Conservation (phyloP, 345 rosid genomes). For the Geranium brycei region DNA sequence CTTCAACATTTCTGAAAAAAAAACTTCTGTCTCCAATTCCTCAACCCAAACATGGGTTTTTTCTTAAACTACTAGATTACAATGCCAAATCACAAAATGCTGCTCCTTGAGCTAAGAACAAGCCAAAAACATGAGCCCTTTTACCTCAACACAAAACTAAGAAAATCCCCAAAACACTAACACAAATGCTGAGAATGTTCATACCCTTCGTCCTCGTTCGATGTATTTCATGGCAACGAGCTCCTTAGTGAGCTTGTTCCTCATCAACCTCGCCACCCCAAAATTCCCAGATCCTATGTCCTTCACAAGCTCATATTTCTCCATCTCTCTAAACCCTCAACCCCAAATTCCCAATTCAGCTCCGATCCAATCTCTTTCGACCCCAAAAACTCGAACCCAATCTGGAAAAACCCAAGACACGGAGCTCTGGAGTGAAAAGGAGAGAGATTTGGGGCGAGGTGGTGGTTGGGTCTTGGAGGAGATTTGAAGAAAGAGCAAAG, state of each 20-base stretch:
- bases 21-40: background rate
- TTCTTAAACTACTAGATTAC: background rate
- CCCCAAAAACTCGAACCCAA: background rate
- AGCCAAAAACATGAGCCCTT: too few relatives aligned
- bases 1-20: background rate
- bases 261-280: conserved; percentile 17
- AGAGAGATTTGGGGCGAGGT: background rate
- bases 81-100: background rate
- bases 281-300: conserved; percentile 19
- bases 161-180: background rate
- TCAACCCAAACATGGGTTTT: background rate
- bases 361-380: background rate
- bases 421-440: background rate
- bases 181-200: background rate
- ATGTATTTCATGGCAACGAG: conserved; percentile 26
- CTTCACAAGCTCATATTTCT: conserved; percentile 20
- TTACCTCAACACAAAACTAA: too few relatives aligned
- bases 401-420: background rate
- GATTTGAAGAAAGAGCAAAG: background rate
- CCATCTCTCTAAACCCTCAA: conserved; percentile 7
- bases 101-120: background rate
- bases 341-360: background rate
- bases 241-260: conserved; percentile 21
- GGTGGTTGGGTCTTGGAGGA: background rate
- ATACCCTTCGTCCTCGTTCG: conserved; percentile 13